A percentile compares a stretch with the other conserved stretches of the same genome.
Conservation (phyloP, 495 filamentous ascomycete species). For the Sordaria brevicollis region DNA sequence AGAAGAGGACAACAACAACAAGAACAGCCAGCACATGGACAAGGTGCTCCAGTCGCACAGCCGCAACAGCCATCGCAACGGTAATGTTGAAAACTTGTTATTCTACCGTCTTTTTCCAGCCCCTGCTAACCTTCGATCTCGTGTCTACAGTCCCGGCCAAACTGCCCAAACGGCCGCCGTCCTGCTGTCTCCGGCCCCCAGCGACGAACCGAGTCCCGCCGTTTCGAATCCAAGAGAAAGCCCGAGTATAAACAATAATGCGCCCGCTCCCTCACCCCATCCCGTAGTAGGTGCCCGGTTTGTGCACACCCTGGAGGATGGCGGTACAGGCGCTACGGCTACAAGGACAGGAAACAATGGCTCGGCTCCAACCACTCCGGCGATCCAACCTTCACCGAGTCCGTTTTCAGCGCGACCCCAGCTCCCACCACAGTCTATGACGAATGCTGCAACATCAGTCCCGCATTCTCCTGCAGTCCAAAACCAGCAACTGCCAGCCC, state of each 20-base stretch:
- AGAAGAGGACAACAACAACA: slow-evolving; percentile 1
- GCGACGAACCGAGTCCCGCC: slow-evolving; percentile 40
- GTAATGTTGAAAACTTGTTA: slow-evolving; percentile 6
- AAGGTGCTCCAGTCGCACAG: background rate
- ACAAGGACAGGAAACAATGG: background rate
- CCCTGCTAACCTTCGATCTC: background rate
- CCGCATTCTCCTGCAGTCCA: background rate
- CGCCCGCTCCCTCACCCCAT: background rate
- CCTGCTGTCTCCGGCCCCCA: slow-evolving; percentile 47
- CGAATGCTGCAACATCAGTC: background rate
- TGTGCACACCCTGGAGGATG: slow-evolving; percentile 1
- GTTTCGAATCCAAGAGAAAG: slow-evolving; percentile 18
- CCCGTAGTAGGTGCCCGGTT: slow-evolving; percentile 21
- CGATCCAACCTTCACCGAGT: background rate
- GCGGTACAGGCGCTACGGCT: background rate
- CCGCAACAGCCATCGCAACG: slow-evolving; percentile 4
- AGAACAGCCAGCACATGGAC: background rate
- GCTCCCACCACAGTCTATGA: background rate
- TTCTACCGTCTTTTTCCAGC: background rate
- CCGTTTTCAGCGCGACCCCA: background rate
- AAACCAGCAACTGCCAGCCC: background rate
- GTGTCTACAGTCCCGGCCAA: background rate
- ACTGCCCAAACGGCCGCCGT: slow-evolving; percentile 14
- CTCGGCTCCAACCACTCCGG: background rate
- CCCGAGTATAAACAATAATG: slow-evolving; percentile 8